These are phyloP conservation scores for Coemansia sp. DNA, from an alignment of 192 early-diverging fungal genomes.

Conservation along the genomic window DNA sequence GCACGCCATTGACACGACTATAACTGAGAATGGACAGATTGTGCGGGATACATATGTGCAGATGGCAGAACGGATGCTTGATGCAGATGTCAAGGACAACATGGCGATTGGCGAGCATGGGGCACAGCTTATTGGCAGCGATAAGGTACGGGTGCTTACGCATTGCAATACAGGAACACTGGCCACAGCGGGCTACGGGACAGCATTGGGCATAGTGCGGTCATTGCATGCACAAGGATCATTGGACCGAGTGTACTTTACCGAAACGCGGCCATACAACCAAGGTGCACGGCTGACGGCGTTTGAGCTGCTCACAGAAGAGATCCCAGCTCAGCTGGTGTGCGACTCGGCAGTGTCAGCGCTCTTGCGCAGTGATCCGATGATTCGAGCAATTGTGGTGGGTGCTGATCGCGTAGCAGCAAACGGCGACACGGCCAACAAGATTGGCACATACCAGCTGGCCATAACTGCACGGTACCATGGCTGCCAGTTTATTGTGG, in stretches of 20 bases:
- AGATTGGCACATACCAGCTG: constrained; percentile 98
- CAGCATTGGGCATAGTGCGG: constrained; percentile 92
- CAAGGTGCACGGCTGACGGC: constrained; percentile 94
- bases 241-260: constrained; percentile 84
- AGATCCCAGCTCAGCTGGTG: constrained; percentile 89
- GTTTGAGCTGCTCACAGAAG: constrained; percentile 89
- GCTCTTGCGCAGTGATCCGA: constrained; percentile 60
- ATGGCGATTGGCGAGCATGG: constrained; percentile 79
- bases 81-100: constrained; percentile 84
- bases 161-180: constrained; percentile 97
- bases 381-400: constrained; percentile 84
- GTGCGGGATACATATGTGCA: constrained; percentile 67
- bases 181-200: constrained; percentile 84
- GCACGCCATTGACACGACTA: constrained; percentile 3
- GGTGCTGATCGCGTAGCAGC: constrained; percentile 95
- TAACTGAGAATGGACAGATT: constrained; percentile 15
- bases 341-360: constrained; percentile 92
- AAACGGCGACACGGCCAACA: constrained; percentile 98
- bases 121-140: constrained; percentile 54
- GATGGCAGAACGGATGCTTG: constrained; percentile 81
- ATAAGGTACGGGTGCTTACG: too few species aligned
- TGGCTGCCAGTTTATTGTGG: constrained; percentile 86
- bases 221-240: constrained; percentile 57
- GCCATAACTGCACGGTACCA: constrained; percentile 89
- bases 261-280: constrained; percentile 98